phyloP scores from a whole-genome alignment of 2,329 filamentous ascomycete species.

The Hypoxylon sp. region DNA sequence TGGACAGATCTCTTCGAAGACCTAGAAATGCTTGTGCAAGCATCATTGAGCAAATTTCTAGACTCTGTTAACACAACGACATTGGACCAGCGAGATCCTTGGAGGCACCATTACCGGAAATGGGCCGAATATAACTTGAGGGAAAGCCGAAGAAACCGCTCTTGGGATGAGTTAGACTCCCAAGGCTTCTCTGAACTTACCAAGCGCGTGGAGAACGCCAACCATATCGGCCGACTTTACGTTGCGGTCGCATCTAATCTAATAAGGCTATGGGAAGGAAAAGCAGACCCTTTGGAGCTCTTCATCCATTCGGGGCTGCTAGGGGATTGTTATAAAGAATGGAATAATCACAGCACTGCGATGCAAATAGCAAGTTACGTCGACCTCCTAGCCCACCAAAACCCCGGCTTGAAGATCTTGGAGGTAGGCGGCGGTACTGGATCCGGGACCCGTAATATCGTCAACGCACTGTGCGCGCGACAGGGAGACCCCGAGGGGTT shows the following conservation, averaged over 20 bases:
- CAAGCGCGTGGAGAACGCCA: conserved; percentile 10
- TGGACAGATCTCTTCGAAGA: conserved; percentile 18
- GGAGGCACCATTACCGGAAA: conserved; percentile 24
- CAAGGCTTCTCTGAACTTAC: neutral
- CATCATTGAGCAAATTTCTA: conserved; percentile 10
- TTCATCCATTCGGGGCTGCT: conserved; percentile 14
- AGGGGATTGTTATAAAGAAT: conserved; percentile 20
- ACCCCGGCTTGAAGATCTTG: conserved; percentile 35
- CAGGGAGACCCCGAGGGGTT: neutral
- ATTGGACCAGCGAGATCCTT: neutral
- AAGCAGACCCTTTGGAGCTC: conserved; percentile 19
- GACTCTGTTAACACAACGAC: neutral
- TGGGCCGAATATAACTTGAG: conserved; percentile 33
- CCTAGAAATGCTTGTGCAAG: conserved; percentile 18
- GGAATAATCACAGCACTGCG: neutral
- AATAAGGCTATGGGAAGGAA: conserved; percentile 1
- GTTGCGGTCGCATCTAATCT: conserved; percentile 26
- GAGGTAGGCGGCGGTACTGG: conserved; percentile 43
- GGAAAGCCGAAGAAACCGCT: neutral
- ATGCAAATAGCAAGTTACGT: conserved; percentile 29
- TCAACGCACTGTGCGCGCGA: conserved; percentile 19
- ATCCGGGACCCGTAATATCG: conserved; percentile 14
- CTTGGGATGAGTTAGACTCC: too few relatives aligned
- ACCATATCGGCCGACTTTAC: conserved; percentile 19
- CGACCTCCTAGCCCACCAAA: conserved; percentile 37